Conservation (phyloP, 2,329 filamentous ascomycete species). For the Sporothrix inflata region DNA sequence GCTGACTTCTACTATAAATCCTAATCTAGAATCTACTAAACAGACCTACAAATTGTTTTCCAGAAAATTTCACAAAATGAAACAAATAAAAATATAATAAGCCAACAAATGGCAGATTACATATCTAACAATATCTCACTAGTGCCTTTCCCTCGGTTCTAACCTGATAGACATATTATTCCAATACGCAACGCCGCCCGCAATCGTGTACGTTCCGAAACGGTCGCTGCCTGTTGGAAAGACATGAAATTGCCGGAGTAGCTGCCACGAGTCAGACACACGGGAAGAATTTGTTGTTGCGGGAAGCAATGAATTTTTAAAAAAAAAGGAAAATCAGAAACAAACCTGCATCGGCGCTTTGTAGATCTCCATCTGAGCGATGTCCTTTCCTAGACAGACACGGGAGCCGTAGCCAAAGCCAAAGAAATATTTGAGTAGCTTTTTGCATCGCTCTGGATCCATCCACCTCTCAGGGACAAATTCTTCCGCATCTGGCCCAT, state of each 20-base stretch:
- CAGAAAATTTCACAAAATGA: too few relatives aligned
- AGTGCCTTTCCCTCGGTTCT: too few relatives aligned
- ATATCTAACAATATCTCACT: too few relatives aligned
- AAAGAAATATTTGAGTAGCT: constrained; percentile 47
- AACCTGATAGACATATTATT: background rate
- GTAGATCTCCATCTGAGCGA: constrained; percentile 48
- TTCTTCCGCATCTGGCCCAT: constrained; percentile 57
- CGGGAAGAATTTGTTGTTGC: too few relatives aligned
- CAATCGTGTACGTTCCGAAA: background rate
- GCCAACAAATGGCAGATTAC: too few relatives aligned
- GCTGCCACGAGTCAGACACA: background rate
- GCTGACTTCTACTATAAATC: too few relatives aligned
- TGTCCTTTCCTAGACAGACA: constrained; percentile 57
- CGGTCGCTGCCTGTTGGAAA: background rate
- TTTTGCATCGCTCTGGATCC: constrained; percentile 43
- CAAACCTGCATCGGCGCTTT: constrained; percentile 43
- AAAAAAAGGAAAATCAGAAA: background rate
- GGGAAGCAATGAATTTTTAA: too few relatives aligned
- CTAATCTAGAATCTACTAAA: too few relatives aligned
- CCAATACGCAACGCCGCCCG: background rate
- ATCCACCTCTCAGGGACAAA: constrained; percentile 64
- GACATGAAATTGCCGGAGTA: background rate
- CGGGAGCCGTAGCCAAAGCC: constrained; percentile 59
- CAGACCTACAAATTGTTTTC: too few relatives aligned
- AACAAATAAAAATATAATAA: too few relatives aligned